Percentiles rank a stretch among this genome's conserved stretches.
phyloP scores from a whole-genome alignment of 345 rosid genomes.

The Orychophragmus violaceus region DNA sequence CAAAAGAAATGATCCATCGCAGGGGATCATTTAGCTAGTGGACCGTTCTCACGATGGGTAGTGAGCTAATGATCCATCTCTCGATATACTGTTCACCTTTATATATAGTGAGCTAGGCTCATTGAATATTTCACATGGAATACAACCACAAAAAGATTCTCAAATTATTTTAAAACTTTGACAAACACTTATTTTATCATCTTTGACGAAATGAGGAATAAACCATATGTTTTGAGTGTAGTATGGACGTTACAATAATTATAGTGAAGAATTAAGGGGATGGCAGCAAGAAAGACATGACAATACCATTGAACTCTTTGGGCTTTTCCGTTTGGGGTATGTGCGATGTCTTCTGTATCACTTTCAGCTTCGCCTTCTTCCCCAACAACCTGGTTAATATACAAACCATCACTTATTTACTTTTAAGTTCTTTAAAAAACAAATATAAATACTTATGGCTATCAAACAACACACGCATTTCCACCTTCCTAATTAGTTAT shows the following conservation, averaged over 20 bases:
- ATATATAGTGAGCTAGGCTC: neutral
- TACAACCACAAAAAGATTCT: neutral
- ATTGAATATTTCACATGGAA: no score
- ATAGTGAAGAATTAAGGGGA: neutral
- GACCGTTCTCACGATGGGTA: neutral
- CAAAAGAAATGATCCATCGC: neutral
- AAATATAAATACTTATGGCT: neutral
- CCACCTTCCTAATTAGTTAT: neutral
- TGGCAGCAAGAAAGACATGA: slow-evolving; percentile 41
- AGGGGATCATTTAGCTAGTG: neutral
- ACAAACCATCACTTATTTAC: neutral
- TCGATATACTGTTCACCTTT: no score
- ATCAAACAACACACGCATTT: neutral
- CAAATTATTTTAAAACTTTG: neutral
- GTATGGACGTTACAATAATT: neutral
- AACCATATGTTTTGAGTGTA: neutral
- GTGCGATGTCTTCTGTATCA: slow-evolving; percentile 57
- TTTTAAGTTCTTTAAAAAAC: neutral
- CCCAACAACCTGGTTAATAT: slow-evolving; percentile 57
- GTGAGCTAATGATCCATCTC: neutral
- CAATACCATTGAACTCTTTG: slow-evolving; percentile 40
- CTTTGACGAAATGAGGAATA: neutral
- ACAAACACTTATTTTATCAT: neutral
- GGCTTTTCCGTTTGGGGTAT: slow-evolving; percentile 68
- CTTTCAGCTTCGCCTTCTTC: slow-evolving; percentile 53